Conservation (phyloP, 1,139 yeast genomes). For the Magnusiomyces sp. region DNA sequence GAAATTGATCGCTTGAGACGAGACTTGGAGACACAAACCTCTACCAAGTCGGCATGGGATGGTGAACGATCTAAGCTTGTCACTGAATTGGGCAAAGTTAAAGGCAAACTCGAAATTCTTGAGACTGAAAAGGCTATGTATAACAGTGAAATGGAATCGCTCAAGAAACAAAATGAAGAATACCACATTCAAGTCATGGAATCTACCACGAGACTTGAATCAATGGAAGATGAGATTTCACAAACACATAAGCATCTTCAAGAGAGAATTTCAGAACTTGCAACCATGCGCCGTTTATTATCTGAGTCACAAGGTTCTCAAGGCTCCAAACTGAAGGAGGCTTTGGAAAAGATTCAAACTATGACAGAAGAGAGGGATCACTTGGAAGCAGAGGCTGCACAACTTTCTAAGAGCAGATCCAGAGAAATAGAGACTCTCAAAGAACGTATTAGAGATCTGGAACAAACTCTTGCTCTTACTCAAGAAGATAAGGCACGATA, state of each 20-base stretch:
- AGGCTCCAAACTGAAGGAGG: constrained; percentile 40
- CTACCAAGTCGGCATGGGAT: constrained; percentile 13
- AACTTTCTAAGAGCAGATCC: constrained; percentile 43
- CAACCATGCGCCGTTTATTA: constrained; percentile 60
- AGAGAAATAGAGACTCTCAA: constrained; percentile 36
- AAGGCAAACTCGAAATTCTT: constrained; percentile 39
- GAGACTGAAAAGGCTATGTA: constrained; percentile 7
- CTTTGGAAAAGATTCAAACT: constrained; percentile 37
- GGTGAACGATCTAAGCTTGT: constrained; percentile 31
- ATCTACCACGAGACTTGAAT: constrained; percentile 49
- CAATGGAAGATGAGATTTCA: constrained; percentile 68
- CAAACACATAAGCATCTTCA: constrained; percentile 67
- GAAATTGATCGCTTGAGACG: constrained; percentile 21
- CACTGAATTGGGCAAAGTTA: constrained; percentile 38
- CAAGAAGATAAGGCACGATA: constrained; percentile 26
- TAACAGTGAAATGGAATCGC: constrained; percentile 36
- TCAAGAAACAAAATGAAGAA: constrained; percentile 74
- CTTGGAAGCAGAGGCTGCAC: constrained; percentile 47
- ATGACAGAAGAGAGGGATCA: constrained; percentile 52
- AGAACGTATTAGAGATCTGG: constrained; percentile 27
- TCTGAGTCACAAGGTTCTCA: constrained; percentile 59
- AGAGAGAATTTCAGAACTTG: constrained; percentile 72
- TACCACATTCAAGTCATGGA: constrained; percentile 61
- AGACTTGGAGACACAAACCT: constrained; percentile 17
- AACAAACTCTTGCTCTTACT: constrained; percentile 23